A percentile compares a stretch with the other conserved stretches of the same genome.
Evolutionary conservation across 257 asterid species (phyloP).

Genomic region (Orobanche coerulescens): DNA sequence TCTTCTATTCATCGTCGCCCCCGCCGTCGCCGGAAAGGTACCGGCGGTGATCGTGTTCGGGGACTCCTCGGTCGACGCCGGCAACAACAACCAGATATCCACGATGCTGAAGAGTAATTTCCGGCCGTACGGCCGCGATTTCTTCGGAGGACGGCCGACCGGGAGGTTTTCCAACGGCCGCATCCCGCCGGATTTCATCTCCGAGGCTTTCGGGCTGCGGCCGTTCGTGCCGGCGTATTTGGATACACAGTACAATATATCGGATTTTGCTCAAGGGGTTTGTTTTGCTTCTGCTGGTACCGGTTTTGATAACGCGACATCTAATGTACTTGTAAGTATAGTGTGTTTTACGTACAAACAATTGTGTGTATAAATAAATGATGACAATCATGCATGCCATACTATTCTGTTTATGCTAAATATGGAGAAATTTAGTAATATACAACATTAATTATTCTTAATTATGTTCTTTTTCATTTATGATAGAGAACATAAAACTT

Average conservation of each 20-base stretch:
- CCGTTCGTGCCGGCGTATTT: conserved; percentile 86
- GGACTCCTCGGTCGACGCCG: conserved; percentile 85
- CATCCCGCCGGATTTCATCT: conserved; percentile 74
- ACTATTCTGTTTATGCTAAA: no score
- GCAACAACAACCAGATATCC: conserved; percentile 71
- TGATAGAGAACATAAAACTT: no score
- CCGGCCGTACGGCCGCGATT: conserved; percentile 87
- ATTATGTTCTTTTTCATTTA: no score
- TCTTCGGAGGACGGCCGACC: conserved; percentile 59
- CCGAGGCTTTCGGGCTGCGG: conserved; percentile 69
- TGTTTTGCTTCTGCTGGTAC: conserved; percentile 94
- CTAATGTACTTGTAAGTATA: conserved; percentile 69
- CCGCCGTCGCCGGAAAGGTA: conserved; percentile 25
- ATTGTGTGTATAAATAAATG: no score
- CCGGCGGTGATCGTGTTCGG: conserved; percentile 92
- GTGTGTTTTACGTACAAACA: no score
- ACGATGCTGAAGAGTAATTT: conserved; percentile 76
- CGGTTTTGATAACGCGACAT: conserved; percentile 72
- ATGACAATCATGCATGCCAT: no score
- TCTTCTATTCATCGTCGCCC: not conserved
- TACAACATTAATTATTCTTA: no score
- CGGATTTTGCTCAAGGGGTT: conserved; percentile 76
- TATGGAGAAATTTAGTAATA: no score
- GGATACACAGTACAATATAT: conserved; percentile 51
- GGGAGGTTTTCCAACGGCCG: conserved; percentile 87